Conservation (phyloP, 2,329 filamentous ascomycete genomes). For the Aureobasidium mangrovei region DNA sequence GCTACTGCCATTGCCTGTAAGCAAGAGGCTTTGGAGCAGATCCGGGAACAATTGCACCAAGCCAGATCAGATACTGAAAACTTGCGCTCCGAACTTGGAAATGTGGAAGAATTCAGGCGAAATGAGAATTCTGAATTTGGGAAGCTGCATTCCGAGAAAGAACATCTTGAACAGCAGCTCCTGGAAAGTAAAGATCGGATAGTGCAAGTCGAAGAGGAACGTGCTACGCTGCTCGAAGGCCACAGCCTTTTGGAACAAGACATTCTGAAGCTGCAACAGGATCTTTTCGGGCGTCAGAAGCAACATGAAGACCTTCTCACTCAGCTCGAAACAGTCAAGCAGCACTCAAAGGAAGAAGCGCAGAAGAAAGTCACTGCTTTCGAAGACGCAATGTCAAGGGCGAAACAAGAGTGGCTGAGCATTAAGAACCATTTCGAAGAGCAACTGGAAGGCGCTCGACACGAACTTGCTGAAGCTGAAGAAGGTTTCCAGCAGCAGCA, state of each 20-base stretch:
- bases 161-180: constrained; percentile 6
- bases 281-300: not conserved
- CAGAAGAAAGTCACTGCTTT: not conserved
- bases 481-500: constrained; percentile 14
- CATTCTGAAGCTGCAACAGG: constrained; percentile 2
- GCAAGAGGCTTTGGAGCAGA: constrained; percentile 37
- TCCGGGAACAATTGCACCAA: constrained; percentile 29
- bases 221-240: not conserved
- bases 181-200: not conserved
- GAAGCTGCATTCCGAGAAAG: not conserved
- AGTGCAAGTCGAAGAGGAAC: not conserved
- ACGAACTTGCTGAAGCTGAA: constrained; percentile 18
- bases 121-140: not conserved
- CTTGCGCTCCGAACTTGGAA: constrained; percentile 9
- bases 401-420: constrained; percentile 10
- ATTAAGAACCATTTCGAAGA: constrained; percentile 14
- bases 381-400: constrained; percentile 4
- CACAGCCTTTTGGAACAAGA: constrained; percentile 9
- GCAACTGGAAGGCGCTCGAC: constrained; percentile 13
- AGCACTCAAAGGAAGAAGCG: not conserved
- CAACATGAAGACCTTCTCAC: not conserved
- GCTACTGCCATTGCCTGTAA: constrained; percentile 35
- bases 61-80: constrained; percentile 14
- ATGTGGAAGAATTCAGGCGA: not conserved
- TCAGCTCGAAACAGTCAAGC: not conserved